phyloP scores from a whole-genome alignment of 768 basidiomycete species.

The Dentipellis sp. region DNA sequence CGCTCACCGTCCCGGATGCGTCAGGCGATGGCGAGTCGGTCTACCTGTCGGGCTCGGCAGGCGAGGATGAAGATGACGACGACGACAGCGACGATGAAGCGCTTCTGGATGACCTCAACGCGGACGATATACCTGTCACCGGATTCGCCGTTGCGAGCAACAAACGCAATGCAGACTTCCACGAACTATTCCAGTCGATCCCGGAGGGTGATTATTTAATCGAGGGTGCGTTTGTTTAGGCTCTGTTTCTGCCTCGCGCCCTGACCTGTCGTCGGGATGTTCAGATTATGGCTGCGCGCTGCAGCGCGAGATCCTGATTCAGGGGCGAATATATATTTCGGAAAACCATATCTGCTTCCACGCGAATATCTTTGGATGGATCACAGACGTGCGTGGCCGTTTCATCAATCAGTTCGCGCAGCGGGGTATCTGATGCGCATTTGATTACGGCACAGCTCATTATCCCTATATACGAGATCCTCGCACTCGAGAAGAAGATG shows the following conservation, averaged over 20 bases:
- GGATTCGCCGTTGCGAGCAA: conserved; percentile 97
- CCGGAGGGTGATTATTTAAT: conserved; percentile 97
- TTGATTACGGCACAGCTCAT: conserved; percentile 45
- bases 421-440: background rate
- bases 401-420: background rate
- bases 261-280: conserved; percentile 2
- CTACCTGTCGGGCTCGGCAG: conserved; percentile 1
- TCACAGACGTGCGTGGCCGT: conserved; percentile 69
- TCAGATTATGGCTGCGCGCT: conserved; percentile 96
- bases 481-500: conserved; percentile 89
- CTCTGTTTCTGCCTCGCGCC: background rate
- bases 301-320: conserved; percentile 92
- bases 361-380: conserved; percentile 99
- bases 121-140: conserved; percentile 82
- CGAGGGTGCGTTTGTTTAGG: conserved; percentile 56
- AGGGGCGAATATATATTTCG: conserved; percentile 93
- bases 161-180: conserved; percentile 92
- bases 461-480: conserved; percentile 83
- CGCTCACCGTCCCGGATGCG: conserved; percentile 15
- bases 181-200: conserved; percentile 81
- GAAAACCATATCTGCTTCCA: conserved; percentile 99
- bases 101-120: conserved; percentile 31
- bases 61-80: conserved; percentile 18
- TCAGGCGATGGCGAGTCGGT: conserved; percentile 16
- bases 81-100: conserved; percentile 22